phyloP scores from a whole-genome alignment of 2,329 filamentous ascomycete genomes.

The Exserohilum rostratum region DNA sequence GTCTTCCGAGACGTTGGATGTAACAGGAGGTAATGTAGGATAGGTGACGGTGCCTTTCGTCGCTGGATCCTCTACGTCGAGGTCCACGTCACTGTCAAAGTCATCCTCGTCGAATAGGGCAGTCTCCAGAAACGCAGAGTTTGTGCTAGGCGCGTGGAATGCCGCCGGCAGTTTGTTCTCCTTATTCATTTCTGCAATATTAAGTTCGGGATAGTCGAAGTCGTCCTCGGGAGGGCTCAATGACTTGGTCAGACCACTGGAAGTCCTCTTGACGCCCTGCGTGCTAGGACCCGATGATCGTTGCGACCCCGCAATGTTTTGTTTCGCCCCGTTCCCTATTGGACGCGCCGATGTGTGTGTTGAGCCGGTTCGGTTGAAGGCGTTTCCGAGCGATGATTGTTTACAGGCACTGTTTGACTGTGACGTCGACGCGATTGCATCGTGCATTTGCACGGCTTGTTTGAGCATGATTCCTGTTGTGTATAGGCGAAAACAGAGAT shows the following conservation, averaged over 20 bases:
- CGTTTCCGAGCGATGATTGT: constrained; percentile 47
- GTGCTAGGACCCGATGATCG: constrained; percentile 17
- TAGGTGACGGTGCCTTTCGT: constrained; percentile 53
- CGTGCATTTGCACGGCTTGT: constrained; percentile 49
- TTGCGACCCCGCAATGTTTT: constrained; percentile 20
- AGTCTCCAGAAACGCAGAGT: constrained; percentile 28
- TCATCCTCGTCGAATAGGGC: constrained; percentile 74
- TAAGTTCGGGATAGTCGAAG: constrained; percentile 39
- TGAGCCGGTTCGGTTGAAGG: constrained; percentile 47
- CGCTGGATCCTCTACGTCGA: constrained; percentile 70
- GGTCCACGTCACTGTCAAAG: constrained; percentile 81
- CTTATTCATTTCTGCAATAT: constrained; percentile 33
- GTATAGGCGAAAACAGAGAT: constrained; percentile 25
- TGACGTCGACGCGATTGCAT: constrained; percentile 38
- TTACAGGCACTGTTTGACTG: constrained; percentile 30
- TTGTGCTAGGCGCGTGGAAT: constrained; percentile 22
- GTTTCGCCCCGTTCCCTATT: constrained; percentile 44
- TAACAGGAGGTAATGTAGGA: constrained; percentile 44
- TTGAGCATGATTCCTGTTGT: constrained; percentile 46
- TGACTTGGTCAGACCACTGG: constrained; percentile 55
- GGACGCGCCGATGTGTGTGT: constrained; percentile 38
- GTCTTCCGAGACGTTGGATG: constrained; percentile 44
- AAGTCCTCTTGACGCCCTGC: constrained; percentile 53
- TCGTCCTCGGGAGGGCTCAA: constrained; percentile 45
- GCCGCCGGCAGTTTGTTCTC: constrained; percentile 28